These are phyloP conservation scores for Blepharisma stoltei DNA, from an alignment of 73 alveolate genomes.

Conservation along the genomic window DNA sequence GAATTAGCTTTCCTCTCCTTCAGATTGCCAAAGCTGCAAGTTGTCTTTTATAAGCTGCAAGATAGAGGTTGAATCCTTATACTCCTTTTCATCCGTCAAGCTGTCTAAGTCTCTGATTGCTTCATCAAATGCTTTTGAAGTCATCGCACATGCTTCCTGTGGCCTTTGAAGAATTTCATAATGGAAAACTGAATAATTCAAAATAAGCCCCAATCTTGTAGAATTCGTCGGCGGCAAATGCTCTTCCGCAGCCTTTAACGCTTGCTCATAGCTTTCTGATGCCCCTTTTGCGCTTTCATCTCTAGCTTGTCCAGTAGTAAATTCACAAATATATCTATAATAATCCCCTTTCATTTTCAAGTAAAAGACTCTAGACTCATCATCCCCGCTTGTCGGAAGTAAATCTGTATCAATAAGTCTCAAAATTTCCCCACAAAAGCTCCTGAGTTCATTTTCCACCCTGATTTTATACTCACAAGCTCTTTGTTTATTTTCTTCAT, in stretches of 20 bases:
- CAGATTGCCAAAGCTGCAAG: constrained; percentile 50
- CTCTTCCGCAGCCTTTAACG: constrained; percentile 37
- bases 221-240: constrained; percentile 49
- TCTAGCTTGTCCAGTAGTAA: constrained; percentile 40
- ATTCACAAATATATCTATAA: constrained; percentile 65
- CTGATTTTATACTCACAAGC: constrained; percentile 48
- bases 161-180: constrained; percentile 89
- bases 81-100: constrained; percentile 49
- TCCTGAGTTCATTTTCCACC: constrained; percentile 62
- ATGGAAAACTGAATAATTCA: constrained; percentile 84
- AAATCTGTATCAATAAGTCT: constrained; percentile 41
- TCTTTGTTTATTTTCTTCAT: not conserved
- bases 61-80: constrained; percentile 55
- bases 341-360: constrained; percentile 75
- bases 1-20: constrained; percentile 40
- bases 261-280: constrained; percentile 54
- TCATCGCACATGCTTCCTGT: constrained; percentile 81
- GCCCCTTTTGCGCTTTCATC: constrained; percentile 42
- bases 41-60: constrained; percentile 54
- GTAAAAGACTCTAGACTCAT: constrained; percentile 63
- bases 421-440: constrained; percentile 50
- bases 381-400: constrained; percentile 33
- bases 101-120: constrained; percentile 49
- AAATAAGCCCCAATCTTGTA: constrained; percentile 77
- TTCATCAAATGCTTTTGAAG: constrained; percentile 64